These are phyloP conservation scores for Talaromyces nanjingensis DNA, from an alignment of 495 filamentous ascomycete species.

Conservation along the genomic window DNA sequence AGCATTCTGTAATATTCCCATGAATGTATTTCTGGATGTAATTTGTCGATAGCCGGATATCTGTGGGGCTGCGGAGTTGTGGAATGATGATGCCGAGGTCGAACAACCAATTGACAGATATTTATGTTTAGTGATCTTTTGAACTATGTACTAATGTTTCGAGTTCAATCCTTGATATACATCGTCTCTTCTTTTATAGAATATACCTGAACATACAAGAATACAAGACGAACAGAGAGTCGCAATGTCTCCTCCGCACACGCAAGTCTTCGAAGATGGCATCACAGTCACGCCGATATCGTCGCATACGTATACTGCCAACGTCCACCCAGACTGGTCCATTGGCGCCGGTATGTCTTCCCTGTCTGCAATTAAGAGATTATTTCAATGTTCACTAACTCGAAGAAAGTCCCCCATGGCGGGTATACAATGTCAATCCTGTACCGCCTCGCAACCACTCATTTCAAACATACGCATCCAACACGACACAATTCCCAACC, in stretches of 20 bases:
- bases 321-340: constrained; percentile 49
- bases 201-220: neutral
- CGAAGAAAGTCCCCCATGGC: constrained; percentile 66
- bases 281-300: constrained; percentile 39
- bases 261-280: constrained; percentile 39
- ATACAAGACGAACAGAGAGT: neutral
- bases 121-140: neutral
- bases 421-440: constrained; percentile 67
- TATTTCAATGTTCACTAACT: neutral
- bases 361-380: neutral
- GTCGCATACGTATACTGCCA: constrained; percentile 47
- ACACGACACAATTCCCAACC: constrained; percentile 52
- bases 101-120: neutral
- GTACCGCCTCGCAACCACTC: constrained; percentile 50
- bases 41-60: neutral
- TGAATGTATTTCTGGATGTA: neutral
- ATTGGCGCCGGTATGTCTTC: constrained; percentile 48
- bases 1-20: neutral
- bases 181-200: neutral
- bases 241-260: constrained; percentile 9
- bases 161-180: neutral
- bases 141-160: neutral
- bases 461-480: constrained; percentile 59
- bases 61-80: neutral
- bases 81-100: neutral